Conservation (phyloP, 176 grass and related monocot species). For the Aegilops sharonensis region DNA sequence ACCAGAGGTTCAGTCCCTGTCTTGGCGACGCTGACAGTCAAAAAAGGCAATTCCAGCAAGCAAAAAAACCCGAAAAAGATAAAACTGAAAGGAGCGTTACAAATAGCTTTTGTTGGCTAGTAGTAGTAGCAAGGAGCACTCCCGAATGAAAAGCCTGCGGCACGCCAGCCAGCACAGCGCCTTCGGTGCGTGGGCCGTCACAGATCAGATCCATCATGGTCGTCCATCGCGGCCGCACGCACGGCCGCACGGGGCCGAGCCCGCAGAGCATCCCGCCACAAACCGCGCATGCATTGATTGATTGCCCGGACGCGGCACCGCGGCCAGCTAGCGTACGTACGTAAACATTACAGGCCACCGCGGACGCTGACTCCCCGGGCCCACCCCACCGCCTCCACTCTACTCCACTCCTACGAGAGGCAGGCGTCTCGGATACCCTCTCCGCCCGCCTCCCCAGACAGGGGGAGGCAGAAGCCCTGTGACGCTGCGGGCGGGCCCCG, state of each 20-base stretch:
- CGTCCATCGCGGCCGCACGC: not conserved
- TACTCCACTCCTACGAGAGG: not conserved
- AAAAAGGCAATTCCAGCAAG: not conserved
- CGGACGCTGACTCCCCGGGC: not conserved
- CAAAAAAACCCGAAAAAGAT: not conserved
- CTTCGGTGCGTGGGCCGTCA: not conserved
- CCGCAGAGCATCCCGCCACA: slow-evolving; percentile 9
- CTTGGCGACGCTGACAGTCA: no score
- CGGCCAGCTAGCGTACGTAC: not conserved
- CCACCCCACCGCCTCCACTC: not conserved
- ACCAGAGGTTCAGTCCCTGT: no score
- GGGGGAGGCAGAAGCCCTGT: not conserved
- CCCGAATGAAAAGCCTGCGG: not conserved
- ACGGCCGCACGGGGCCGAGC: not conserved
- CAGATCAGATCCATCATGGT: not conserved
- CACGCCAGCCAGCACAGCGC: not conserved
- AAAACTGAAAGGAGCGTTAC: no score
- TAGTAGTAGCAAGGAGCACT: no score
- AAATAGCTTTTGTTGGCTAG: not conserved
- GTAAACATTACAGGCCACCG: not conserved
- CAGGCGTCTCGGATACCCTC: slow-evolving; percentile 34
- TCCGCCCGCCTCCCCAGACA: not conserved
- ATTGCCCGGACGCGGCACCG: slow-evolving; percentile 36
- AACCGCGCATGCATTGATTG: not conserved
- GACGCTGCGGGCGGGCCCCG: slow-evolving; percentile 1